Base-by-base conservation (phyloP, 805 yeast genomes). In the Candida vaughaniae region DNA sequence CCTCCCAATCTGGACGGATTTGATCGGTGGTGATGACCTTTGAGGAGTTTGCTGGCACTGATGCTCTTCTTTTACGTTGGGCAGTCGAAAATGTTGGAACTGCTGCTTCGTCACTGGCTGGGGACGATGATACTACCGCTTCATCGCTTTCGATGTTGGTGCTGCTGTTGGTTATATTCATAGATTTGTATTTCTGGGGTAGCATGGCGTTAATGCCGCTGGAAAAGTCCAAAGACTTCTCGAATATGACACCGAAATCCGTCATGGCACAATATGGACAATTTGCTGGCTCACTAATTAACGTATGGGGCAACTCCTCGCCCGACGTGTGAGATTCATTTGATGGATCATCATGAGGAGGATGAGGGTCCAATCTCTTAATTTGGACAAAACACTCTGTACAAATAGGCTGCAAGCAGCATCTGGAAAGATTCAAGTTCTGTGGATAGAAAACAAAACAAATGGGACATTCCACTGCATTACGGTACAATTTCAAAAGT, bases 301-400 rank as follows among this genome's bases (percentile, higher is more conserved):
- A 72, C 25, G 78, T 69, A 36, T 82, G 81, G 7, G 86, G 83
- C 11, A 60, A 52, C 65, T 70, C 48, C 18, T 55, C 58, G 4
- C 70, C 47, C 19, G 53, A 57, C 23, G 61, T 63, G 10, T 40
- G 36, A 6, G 43, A 31, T 20, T 20, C 23, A 32, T 45, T 45
- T 11, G 45, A 46, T 6, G 37, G 42, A 12, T 51, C 57, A 46
- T 82, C 91, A 54, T 88, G 95, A 1, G 96, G 96, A 22, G 89
- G 87, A 62, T 91, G 98, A 0, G 99, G 98, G 8, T 87, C 95
- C 22, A 80, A 65, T 35, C 99, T 74, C 58, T 86, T 88, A 56
- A 91, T 89, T 60, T 91, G 97, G 8, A 91, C 97, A 73, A 91
- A 93, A 56, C 99, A 91, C 62, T 91, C 98, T 2, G 96, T 76